Conservation (phyloP, 2,329 filamentous ascomycete species). For the Cercospora citrullina region DNA sequence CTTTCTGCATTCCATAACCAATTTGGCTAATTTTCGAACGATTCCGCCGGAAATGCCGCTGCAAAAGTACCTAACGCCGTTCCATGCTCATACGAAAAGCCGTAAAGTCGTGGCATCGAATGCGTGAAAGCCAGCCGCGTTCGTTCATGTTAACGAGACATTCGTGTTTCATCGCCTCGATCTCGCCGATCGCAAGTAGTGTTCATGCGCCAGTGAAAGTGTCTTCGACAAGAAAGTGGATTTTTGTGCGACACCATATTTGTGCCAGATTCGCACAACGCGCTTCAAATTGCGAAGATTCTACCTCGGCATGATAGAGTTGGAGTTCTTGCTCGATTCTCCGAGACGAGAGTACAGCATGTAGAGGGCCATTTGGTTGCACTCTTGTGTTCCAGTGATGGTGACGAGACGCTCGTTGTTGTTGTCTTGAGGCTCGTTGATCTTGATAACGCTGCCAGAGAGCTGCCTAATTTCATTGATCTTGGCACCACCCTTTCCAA, state of each 20-base stretch:
- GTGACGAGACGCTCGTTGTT: constrained; percentile 97
- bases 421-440: constrained; percentile 98
- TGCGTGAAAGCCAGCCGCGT: not conserved
- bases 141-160: not conserved
- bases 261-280: not conserved
- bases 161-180: not conserved
- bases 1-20: constrained; percentile 20
- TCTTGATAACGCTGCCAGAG: constrained; percentile 98
- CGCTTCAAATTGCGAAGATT: not conserved
- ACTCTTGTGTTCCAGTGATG: constrained; percentile 95
- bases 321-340: constrained; percentile 54
- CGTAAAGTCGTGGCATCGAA: constrained; percentile 9
- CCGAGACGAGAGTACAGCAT: constrained; percentile 98
- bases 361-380: constrained; percentile 99
- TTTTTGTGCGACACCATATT: not conserved
- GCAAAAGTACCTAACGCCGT: not conserved
- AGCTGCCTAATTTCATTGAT: constrained; percentile 99
- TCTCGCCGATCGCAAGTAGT: not conserved
- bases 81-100: constrained; percentile 3
- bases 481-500: constrained; percentile 96
- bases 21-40: constrained; percentile 1
- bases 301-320: constrained; percentile 40
- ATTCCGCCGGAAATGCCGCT: constrained; percentile 8
- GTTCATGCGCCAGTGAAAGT: not conserved
- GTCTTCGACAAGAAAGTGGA: not conserved